These are phyloP conservation scores for Zygosaccharomyces siamensis DNA, from an alignment of 805 yeast species.

Conservation along the genomic window DNA sequence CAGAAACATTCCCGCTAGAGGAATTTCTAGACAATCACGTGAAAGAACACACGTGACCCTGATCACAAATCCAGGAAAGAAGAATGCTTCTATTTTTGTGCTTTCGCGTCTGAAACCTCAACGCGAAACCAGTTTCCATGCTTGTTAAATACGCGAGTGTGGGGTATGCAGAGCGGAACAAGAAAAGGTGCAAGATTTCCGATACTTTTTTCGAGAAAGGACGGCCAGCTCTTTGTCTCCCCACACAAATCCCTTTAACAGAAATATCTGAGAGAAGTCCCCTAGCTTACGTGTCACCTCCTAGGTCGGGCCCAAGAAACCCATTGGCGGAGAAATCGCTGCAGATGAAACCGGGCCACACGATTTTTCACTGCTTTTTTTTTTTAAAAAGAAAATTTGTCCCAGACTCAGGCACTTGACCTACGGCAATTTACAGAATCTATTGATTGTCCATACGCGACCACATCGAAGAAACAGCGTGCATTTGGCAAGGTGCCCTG, in stretches of 20 bases:
- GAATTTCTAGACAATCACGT: neutral
- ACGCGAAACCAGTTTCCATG: neutral
- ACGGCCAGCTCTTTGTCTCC: neutral
- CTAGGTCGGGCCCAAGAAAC: neutral
- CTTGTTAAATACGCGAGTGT: neutral
- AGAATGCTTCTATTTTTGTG: neutral
- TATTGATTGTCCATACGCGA: slow-evolving; percentile 2
- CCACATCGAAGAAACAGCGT: slow-evolving; percentile 1
- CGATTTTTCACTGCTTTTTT: neutral
- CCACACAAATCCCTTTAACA: neutral
- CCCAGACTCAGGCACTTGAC: neutral
- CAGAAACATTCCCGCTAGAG: neutral
- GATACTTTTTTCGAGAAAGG: neutral
- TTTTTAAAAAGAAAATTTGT: neutral
- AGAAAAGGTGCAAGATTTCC: neutral
- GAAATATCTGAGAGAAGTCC: neutral
- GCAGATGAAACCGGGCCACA: neutral
- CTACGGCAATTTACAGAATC: slow-evolving; percentile 4
- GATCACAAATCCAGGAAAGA: no score
- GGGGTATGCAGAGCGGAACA: neutral
- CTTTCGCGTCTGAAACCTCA: neutral
- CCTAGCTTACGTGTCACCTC: neutral
- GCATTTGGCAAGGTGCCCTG: neutral
- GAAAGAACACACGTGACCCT: neutral
- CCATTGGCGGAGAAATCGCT: neutral